Evolutionary conservation across 2,329 filamentous ascomycete species (phyloP), one percentile per base, ranked within the genome.

Genomic region (Paraconiothyrium brasiliense): DNA sequence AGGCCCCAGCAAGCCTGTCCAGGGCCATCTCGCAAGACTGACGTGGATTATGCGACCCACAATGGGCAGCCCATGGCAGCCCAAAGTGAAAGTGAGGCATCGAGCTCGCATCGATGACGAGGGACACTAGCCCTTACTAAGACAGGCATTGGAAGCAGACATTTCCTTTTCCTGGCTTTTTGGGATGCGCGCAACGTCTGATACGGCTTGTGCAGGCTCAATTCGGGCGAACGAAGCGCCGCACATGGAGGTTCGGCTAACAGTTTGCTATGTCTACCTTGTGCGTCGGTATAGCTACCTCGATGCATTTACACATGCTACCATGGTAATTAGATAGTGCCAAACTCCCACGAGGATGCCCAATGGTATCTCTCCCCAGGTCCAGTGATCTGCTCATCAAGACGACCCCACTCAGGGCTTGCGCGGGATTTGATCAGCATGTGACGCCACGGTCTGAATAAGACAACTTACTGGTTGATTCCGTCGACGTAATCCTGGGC

Each of bases 401-500:
- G 58, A 46, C 74, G 72, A 57, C 71, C 70, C 74, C 74, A 76
- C 61, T 76, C 74, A 32, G 74, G 74, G 63, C 74, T 30, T 76
- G 63, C 60, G 63, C 57, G 63, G 54, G 57, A 11, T 5, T 57
- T 74, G 61, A 75, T 75, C 64, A 76, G 72, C 32, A 57, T 46
- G 54, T 32, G 57, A 43, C 8, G 20, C 13, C 4, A 22, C 54
- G 35, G 52, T 52, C 58, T 44, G 47, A 48, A 14, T 20, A 37
- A 35, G 39, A 41, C 51, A 22, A 73, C 74, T 69, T 62, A 76
- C 74, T 76, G 73, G 62, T 75, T 76, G 65, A 76, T 75, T 20
- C 73, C 74, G 52, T 76, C 72, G 20, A 75, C 72, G 54, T 75
- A 76, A 58, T 76, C 74, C 64, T 75, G 72, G 6, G 74, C 69